Evolutionary conservation across 495 filamentous ascomycete species (phyloP).

Genomic region (Opeltia flavorubescens): DNA sequence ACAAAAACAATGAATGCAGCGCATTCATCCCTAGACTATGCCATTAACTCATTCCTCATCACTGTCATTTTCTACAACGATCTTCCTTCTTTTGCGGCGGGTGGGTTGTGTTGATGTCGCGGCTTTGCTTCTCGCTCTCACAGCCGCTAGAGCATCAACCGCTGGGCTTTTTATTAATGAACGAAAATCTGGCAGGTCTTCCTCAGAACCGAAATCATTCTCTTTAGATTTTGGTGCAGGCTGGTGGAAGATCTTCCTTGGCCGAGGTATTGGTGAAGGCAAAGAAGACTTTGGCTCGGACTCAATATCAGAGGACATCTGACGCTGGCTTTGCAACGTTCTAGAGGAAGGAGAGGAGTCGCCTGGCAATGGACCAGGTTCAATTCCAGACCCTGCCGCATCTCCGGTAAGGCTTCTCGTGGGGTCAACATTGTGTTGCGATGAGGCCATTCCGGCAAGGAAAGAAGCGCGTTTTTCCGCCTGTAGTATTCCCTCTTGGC

Average conservation of each 20-base stretch:
- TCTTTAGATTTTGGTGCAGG: neutral
- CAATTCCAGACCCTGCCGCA: too few relatives aligned
- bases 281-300: conserved; percentile 3
- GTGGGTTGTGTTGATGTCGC: neutral
- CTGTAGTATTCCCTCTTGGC: conserved; percentile 4
- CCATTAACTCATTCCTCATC: conserved; percentile 16
- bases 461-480: conserved; percentile 5
- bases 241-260: neutral
- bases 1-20: neutral
- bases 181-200: conserved; percentile 18
- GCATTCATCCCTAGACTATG: neutral
- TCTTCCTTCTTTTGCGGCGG: conserved; percentile 12
- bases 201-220: conserved; percentile 10
- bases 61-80: conserved; percentile 22
- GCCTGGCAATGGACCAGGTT: neutral
- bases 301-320: too few relatives aligned
- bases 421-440: neutral
- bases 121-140: neutral
- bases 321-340: too few relatives aligned
- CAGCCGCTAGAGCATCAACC: neutral
- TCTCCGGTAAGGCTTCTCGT: neutral
- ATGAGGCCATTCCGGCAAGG: neutral
- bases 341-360: neutral
- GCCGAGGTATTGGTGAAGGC: neutral
- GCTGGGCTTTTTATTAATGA: conserved; percentile 8